A percentile compares a stretch with the other conserved stretches of the same genome.
These are phyloP conservation scores for Pichia norvegensis DNA, from an alignment of 1,139 yeast genomes.

Conservation along the genomic window DNA sequence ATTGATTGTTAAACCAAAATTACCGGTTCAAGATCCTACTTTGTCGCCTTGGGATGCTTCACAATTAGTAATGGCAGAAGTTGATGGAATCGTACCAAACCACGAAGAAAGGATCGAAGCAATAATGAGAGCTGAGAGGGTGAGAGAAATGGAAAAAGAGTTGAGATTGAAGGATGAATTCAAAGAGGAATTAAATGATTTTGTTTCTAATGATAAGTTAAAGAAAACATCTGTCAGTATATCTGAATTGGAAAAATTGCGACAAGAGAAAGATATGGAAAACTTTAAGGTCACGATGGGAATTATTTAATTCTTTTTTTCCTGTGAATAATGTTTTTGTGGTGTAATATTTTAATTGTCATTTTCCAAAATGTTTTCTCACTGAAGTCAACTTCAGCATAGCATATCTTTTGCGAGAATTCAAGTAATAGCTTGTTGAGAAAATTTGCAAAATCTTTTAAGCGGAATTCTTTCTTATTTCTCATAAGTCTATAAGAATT, in stretches of 20 bases:
- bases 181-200: constrained; percentile 80
- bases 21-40: constrained; percentile 63
- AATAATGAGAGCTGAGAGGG: constrained; percentile 74
- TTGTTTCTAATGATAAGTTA: constrained; percentile 68
- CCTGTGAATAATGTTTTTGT: constrained; percentile 6
- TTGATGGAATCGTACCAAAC: constrained; percentile 69
- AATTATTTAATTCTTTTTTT: constrained; percentile 3
- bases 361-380: constrained; percentile 2
- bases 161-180: constrained; percentile 55
- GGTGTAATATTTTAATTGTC: constrained; percentile 4
- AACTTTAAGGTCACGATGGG: constrained; percentile 46
- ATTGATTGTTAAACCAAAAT: constrained; percentile 20
- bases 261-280: constrained; percentile 62
- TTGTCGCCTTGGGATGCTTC: constrained; percentile 56
- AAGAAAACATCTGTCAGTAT: constrained; percentile 76
- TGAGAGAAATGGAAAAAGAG: constrained; percentile 66
- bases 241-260: constrained; percentile 68
- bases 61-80: constrained; percentile 76
- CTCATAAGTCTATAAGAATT: constrained; percentile 15
- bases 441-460: constrained; percentile 2
- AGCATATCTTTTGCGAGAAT: neutral
- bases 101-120: constrained; percentile 84
- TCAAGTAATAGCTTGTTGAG: neutral
- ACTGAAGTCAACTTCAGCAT: neutral
- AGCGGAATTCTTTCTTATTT: constrained; percentile 5